phyloP scores from a whole-genome alignment of 1,284 basidiomycete genomes.

The Austroboletus rostrupii region DNA sequence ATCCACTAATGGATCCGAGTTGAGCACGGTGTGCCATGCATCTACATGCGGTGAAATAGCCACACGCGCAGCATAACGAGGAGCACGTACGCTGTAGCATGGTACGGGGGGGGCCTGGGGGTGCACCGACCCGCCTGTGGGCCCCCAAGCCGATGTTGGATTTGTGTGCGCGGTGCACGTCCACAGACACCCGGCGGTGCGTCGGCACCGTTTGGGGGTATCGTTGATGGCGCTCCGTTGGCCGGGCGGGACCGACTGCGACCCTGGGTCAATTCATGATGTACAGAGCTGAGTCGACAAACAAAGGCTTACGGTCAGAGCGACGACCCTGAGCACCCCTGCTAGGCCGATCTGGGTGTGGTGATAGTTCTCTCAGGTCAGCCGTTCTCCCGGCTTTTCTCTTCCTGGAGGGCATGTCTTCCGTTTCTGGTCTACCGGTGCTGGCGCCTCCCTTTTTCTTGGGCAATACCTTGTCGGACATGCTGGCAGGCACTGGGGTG shows the following conservation, averaged over 20 bases:
- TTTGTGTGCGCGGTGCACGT: constrained; percentile 26
- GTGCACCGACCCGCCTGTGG: constrained; percentile 23
- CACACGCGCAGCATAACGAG: constrained; percentile 18
- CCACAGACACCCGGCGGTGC: constrained; percentile 28
- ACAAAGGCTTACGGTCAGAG: constrained; percentile 26
- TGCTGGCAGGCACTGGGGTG: constrained; percentile 14
- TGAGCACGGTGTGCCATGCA: constrained; percentile 63
- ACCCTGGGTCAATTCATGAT: background rate
- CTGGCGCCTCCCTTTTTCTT: constrained; percentile 21
- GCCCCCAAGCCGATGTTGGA: constrained; percentile 22
- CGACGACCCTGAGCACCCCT: constrained; percentile 29
- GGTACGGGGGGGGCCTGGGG: constrained; percentile 29
- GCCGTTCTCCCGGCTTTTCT: constrained; percentile 24
- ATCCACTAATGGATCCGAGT: constrained; percentile 62
- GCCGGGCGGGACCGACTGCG: constrained; percentile 22
- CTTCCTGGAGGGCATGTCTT: constrained; percentile 23
- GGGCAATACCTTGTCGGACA: constrained; percentile 27
- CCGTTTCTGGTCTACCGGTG: constrained; percentile 15
- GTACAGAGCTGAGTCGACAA: background rate
- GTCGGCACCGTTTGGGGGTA: constrained; percentile 20
- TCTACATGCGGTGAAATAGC: constrained; percentile 52
- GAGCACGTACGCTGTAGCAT: constrained; percentile 51
- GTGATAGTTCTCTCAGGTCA: constrained; percentile 9
- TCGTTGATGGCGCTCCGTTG: constrained; percentile 22
- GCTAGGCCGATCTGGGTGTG: constrained; percentile 11